Percentiles rank a stretch among this genome's conserved stretches.
These are phyloP conservation scores for Citrus hindsii DNA, from an alignment of 345 rosid genomes.

Conservation along the genomic window DNA sequence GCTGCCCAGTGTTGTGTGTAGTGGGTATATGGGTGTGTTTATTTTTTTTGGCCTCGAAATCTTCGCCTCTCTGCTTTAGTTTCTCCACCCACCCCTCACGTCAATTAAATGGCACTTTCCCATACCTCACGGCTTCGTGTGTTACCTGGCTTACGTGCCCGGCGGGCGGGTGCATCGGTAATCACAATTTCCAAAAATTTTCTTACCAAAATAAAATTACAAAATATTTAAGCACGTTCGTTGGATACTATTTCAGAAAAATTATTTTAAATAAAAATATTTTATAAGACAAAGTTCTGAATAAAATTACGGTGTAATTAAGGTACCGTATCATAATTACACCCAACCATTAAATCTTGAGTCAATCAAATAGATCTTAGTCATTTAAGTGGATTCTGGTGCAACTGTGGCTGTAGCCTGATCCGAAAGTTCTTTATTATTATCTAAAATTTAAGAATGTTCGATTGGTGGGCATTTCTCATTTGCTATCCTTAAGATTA, in stretches of 20 bases:
- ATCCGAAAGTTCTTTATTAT: too few species aligned
- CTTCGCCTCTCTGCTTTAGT: slow-evolving; percentile 33
- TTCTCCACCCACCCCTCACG: slow-evolving; percentile 20
- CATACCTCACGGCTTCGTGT: slow-evolving; percentile 10
- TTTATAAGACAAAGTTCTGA: too few species aligned
- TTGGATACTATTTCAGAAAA: too few species aligned
- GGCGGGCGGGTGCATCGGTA: neutral
- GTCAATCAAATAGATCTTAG: rapidly evolving
- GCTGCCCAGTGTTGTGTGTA: neutral
- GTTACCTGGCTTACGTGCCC: neutral
- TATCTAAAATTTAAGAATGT: too few species aligned
- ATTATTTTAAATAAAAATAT: too few species aligned
- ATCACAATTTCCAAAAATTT: too few species aligned
- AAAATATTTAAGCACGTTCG: too few species aligned
- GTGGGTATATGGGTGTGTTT: neutral
- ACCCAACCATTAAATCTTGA: rapidly evolving
- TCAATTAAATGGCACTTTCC: neutral
- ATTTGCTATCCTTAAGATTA: too few species aligned
- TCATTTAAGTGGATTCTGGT: too few species aligned
- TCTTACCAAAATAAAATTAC: too few species aligned
- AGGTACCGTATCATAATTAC: rapidly evolving
- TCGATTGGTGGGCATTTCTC: too few species aligned
- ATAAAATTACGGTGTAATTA: rapidly evolving
- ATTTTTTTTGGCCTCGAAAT: slow-evolving; percentile 18
- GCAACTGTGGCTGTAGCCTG: too few species aligned